Conservation (phyloP, 192 early-diverging fungal genomes). For the Coemansia brasiliensis region DNA sequence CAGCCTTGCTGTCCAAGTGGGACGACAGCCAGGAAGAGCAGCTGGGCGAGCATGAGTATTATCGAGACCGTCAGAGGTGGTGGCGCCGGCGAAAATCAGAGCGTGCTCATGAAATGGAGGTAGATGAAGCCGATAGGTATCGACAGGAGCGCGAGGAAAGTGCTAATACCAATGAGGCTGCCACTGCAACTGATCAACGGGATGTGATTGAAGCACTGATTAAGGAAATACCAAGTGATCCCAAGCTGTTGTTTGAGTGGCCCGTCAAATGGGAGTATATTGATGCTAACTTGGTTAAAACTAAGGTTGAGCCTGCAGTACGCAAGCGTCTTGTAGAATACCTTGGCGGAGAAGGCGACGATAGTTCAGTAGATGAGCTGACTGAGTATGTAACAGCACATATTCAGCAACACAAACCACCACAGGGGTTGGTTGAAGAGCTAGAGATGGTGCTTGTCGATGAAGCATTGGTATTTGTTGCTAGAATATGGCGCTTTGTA, state of each 20-base stretch:
- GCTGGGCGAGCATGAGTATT: conserved; percentile 65
- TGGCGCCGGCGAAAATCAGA: conserved; percentile 63
- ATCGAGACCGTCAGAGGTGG: conserved; percentile 75
- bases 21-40: conserved; percentile 35
- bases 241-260: conserved; percentile 24
- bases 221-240: conserved; percentile 23
- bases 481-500: conserved; percentile 75
- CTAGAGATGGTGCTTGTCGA: conserved; percentile 83
- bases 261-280: conserved; percentile 34
- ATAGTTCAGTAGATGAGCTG: conserved; percentile 61
- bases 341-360: conserved; percentile 70
- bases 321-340: conserved; percentile 78
- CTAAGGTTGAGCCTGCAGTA: conserved; percentile 74
- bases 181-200: background rate
- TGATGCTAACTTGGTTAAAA: conserved; percentile 55
- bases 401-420: conserved; percentile 64
- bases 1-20: conserved; percentile 31
- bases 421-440: conserved; percentile 71
- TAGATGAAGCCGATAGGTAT: conserved; percentile 67
- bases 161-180: conserved; percentile 6
- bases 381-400: conserved; percentile 76
- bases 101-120: conserved; percentile 66
- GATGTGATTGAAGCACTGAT: conserved; percentile 15
- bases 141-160: conserved; percentile 50
- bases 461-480: conserved; percentile 84